These are phyloP conservation scores for Gryganskiella cystojenkinii DNA, from an alignment of 192 early-diverging fungal genomes.

Conservation along the genomic window DNA sequence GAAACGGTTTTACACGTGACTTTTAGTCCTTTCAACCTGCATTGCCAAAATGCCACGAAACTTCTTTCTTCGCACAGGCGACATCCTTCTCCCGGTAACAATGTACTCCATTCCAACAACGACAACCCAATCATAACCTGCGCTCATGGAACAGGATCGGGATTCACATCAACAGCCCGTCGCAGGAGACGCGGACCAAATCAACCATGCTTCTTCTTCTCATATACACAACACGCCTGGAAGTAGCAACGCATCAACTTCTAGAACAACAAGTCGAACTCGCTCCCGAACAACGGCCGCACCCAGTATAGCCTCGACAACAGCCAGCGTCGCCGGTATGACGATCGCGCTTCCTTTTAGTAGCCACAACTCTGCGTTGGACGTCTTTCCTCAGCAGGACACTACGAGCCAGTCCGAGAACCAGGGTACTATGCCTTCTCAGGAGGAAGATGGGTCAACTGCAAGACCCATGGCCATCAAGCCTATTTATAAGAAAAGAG, in stretches of 20 bases:
- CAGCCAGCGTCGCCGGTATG: slow-evolving; percentile 2
- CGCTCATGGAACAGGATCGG: neutral
- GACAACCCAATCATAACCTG: neutral
- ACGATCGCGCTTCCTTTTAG: slow-evolving; percentile 3
- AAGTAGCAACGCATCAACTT: too few relatives aligned
- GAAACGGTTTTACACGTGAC: too few relatives aligned
- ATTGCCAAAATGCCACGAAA: too few relatives aligned
- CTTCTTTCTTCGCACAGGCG: too few relatives aligned
- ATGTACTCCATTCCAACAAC: neutral
- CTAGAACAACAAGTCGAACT: neutral
- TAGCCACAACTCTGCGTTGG: slow-evolving; percentile 4
- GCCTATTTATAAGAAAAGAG: slow-evolving; percentile 24
- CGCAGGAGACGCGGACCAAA: too few relatives aligned
- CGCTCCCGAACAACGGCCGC: neutral
- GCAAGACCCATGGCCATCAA: slow-evolving; percentile 22
- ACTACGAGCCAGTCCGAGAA: neutral
- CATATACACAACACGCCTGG: too few relatives aligned
- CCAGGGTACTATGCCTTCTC: neutral
- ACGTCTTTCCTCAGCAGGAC: neutral
- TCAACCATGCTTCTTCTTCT: too few relatives aligned
- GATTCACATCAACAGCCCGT: too few relatives aligned
- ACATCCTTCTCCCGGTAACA: too few relatives aligned
- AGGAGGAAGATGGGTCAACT: neutral
- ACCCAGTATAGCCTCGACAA: neutral
- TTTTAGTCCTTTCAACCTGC: too few relatives aligned